A percentile compares a stretch with the other conserved stretches of the same genome.
phyloP scores from a whole-genome alignment of 2,329 filamentous ascomycete genomes.

The Stagonosporopsis rhizophila region DNA sequence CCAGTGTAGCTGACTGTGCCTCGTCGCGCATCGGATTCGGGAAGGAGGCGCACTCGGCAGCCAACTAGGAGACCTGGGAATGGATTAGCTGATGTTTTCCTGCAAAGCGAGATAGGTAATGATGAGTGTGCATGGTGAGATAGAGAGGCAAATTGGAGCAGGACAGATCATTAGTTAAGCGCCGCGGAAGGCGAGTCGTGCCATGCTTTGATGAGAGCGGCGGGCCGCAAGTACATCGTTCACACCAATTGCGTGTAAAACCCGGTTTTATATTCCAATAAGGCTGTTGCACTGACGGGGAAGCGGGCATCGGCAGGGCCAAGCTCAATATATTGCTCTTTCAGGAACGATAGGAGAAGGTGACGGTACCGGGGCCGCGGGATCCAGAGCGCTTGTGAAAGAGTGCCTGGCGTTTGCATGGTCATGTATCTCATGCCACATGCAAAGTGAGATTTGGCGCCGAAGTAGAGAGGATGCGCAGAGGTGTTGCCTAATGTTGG shows the following conservation, averaged over 20 bases:
- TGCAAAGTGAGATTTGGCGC: neutral
- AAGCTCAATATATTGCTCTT: neutral
- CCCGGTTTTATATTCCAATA: constrained; percentile 9
- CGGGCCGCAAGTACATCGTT: constrained; percentile 10
- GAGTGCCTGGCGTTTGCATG: constrained; percentile 14
- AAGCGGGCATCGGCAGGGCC: constrained; percentile 15
- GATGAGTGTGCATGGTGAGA: neutral
- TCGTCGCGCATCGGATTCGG: constrained; percentile 71
- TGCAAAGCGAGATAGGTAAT: neutral
- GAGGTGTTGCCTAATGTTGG: constrained; percentile 1
- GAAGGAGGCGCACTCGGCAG: constrained; percentile 52
- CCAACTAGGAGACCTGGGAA: constrained; percentile 36
- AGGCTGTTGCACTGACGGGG: constrained; percentile 32
- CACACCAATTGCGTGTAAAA: constrained; percentile 30
- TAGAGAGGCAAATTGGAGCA: neutral
- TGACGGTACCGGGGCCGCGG: constrained; percentile 5
- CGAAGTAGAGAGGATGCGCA: constrained; percentile 1
- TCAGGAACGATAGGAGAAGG: neutral
- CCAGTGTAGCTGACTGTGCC: constrained; percentile 77
- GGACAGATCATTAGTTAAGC: neutral
- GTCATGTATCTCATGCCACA: constrained; percentile 15
- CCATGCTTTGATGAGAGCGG: constrained; percentile 1
- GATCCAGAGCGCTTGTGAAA: constrained; percentile 21
- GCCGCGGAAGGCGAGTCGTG: neutral
- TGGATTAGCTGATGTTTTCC: constrained; percentile 13